phyloP scores from a whole-genome alignment of 1,139 yeast genomes.

The Magnusiomyces suaveolens region DNA sequence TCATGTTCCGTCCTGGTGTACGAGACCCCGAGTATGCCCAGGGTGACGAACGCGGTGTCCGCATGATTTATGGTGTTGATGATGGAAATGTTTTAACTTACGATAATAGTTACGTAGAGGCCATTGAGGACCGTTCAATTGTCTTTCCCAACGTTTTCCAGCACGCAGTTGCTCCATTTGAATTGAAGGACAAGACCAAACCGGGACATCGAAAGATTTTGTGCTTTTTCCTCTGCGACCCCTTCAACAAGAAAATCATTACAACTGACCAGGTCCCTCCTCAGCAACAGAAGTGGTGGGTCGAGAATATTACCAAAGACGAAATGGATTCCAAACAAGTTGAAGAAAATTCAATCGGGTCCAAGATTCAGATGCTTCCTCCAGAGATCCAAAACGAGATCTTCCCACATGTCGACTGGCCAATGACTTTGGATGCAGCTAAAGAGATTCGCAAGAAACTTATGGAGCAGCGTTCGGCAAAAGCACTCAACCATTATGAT shows the following conservation, averaged over 20 bases:
- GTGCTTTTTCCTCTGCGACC: conserved; percentile 38
- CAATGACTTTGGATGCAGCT: conserved; percentile 28
- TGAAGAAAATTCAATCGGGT: neutral
- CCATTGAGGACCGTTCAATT: conserved; percentile 30
- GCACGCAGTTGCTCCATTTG: conserved; percentile 38
- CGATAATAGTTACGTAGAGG: conserved; percentile 28
- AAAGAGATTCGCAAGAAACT: conserved; percentile 28
- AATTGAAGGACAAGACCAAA: conserved; percentile 32
- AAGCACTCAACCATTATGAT: neutral
- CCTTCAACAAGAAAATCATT: conserved; percentile 30
- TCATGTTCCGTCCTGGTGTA: conserved; percentile 32
- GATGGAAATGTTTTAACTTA: conserved; percentile 29
- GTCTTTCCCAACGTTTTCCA: conserved; percentile 38
- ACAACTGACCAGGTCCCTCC: conserved; percentile 36
- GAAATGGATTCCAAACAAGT: neutral
- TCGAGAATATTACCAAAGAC: conserved; percentile 14
- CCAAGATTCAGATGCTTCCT: conserved; percentile 10
- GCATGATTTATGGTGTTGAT: conserved; percentile 24
- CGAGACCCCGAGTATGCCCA: conserved; percentile 36
- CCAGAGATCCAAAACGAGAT: conserved; percentile 18
- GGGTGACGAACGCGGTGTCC: conserved; percentile 29
- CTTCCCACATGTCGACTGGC: conserved; percentile 20
- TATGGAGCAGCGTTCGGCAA: conserved; percentile 32
- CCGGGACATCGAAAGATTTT: conserved; percentile 38
- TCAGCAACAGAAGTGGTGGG: conserved; percentile 38